Evolutionary conservation across 176 grass and related monocot species (phyloP), one percentile per base, ranked within the genome.

Genomic region (Aegilops umbellulata): DNA sequence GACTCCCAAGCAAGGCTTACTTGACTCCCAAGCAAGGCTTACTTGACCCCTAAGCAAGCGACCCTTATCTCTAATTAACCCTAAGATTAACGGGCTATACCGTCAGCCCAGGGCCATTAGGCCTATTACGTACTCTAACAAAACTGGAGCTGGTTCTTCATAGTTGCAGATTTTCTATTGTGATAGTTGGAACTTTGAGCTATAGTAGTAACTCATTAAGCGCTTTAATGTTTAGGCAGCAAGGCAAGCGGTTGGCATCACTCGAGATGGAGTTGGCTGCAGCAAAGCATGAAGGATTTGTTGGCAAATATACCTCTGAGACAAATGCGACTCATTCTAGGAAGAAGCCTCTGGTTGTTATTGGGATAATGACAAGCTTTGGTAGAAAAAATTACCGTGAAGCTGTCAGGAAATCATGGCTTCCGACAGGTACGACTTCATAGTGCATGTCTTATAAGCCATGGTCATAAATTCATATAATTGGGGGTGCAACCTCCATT

Each of bases 281-380:
- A 47, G 97, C 97, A 25, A 94, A 85, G 26, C 92, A 99, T 42
- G 82, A 87, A 69, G 97, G 97, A 8, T 96, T 95, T 86, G 80
- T 83, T 80, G 92, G 88, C n/a, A 94, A 93, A 51, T 99, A 99
- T 80, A 88, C 80, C 38, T 86, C 89, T 23, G 87, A 95, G 61
- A 83, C 86, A 83, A 99, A 99, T 86, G 87, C 82, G 30, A 96
- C 94, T 69, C 27, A 25, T 77, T 86, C 85, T 78, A 79, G 68
- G 51, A 99, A 94, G 78, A 91, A 90, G 60, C 82, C 91, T 35
- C 63, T 96, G 76, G 82, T 88, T 93, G 92, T 96, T 47, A 93
- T 96, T 86, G 97, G 97, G 73, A 94, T 99, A 76, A 93, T 92
- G 88, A 97, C 92, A 67, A 93, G 86, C 62, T 97, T 99, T 80